These are phyloP conservation scores for Paraphaeosphaeria minitans DNA, from an alignment of 2,329 filamentous ascomycete genomes.

Conservation along the genomic window DNA sequence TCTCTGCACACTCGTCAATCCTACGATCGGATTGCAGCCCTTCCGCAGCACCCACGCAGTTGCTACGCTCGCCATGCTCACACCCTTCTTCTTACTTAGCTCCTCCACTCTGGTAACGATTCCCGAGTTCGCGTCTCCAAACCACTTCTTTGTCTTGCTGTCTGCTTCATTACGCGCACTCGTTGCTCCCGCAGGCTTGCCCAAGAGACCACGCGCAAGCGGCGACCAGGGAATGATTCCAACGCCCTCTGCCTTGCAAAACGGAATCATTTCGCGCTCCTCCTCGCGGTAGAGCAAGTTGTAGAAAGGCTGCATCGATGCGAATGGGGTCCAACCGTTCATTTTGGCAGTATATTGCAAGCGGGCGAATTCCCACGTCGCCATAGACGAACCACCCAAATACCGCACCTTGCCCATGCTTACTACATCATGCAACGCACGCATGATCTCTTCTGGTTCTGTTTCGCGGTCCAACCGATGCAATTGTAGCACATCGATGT, in stretches of 20 bases:
- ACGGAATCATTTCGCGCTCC: slow-evolving; percentile 43
- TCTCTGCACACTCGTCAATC: slow-evolving; percentile 41
- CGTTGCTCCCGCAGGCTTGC: slow-evolving; percentile 36
- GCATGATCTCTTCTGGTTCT: slow-evolving; percentile 63
- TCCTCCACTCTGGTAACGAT: slow-evolving; percentile 55
- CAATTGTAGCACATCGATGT: slow-evolving; percentile 64
- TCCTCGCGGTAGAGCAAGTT: slow-evolving; percentile 52
- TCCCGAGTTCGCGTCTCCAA: slow-evolving; percentile 40
- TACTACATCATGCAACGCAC: slow-evolving; percentile 61
- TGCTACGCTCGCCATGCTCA: slow-evolving; percentile 47
- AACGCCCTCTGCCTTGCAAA: slow-evolving; percentile 26
- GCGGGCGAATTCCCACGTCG: slow-evolving; percentile 51
- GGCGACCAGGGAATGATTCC: slow-evolving; percentile 36
- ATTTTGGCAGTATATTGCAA: slow-evolving; percentile 49
- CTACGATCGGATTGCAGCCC: slow-evolving; percentile 45
- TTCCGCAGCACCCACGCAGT: slow-evolving; percentile 46
- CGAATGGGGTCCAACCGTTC: slow-evolving; percentile 52
- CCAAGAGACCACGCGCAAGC: slow-evolving; percentile 45
- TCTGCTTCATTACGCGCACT: slow-evolving; percentile 40
- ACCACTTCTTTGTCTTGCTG: slow-evolving; percentile 34
- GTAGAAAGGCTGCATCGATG: slow-evolving; percentile 53
- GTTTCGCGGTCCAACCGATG: slow-evolving; percentile 61
- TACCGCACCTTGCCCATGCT: slow-evolving; percentile 57
- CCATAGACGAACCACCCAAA: slow-evolving; percentile 40
- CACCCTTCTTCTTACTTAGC: slow-evolving; percentile 50